Percentiles rank a stretch among this genome's conserved stretches.
Evolutionary conservation across 129 eudicot genomes (phyloP).

Genomic region (Mikania micrantha): DNA sequence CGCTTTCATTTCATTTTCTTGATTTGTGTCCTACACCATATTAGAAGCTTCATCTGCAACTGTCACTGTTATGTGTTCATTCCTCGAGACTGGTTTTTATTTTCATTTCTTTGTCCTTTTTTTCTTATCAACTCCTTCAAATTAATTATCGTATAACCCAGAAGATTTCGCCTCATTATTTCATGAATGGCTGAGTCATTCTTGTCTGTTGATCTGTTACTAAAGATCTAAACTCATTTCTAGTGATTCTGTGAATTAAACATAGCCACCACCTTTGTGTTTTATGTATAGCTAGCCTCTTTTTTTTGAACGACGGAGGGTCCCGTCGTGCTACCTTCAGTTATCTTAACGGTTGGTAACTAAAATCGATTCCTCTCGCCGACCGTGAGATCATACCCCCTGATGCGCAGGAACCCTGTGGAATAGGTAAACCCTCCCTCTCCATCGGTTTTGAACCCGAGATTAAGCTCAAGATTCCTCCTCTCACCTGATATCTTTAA

Average conservation of each 20-base stretch:
- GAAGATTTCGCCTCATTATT: neutral
- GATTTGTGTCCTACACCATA: constrained; percentile 23
- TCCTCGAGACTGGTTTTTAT: neutral
- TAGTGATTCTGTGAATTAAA: neutral
- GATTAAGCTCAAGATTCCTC: too few relatives aligned
- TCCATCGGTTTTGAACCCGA: too few relatives aligned
- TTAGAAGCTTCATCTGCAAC: constrained; percentile 48
- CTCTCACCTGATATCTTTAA: too few relatives aligned
- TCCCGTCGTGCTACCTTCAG: too few relatives aligned
- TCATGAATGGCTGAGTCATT: neutral
- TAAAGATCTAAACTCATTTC: neutral
- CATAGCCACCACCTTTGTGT: too few relatives aligned
- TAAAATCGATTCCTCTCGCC: too few relatives aligned
- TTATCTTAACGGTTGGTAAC: too few relatives aligned
- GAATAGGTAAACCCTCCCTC: too few relatives aligned
- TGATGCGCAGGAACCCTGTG: too few relatives aligned
- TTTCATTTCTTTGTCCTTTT: neutral
- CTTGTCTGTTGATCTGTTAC: neutral
- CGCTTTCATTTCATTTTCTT: constrained; percentile 19
- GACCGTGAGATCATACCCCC: too few relatives aligned
- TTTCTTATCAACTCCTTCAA: neutral
- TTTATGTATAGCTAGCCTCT: too few relatives aligned
- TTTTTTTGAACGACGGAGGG: too few relatives aligned
- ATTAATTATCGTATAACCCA: neutral
- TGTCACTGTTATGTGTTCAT: constrained; percentile 11